Evolutionary conservation across 1,284 basidiomycete genomes (phyloP).

Genomic region (Apiotrichum domesticum): DNA sequence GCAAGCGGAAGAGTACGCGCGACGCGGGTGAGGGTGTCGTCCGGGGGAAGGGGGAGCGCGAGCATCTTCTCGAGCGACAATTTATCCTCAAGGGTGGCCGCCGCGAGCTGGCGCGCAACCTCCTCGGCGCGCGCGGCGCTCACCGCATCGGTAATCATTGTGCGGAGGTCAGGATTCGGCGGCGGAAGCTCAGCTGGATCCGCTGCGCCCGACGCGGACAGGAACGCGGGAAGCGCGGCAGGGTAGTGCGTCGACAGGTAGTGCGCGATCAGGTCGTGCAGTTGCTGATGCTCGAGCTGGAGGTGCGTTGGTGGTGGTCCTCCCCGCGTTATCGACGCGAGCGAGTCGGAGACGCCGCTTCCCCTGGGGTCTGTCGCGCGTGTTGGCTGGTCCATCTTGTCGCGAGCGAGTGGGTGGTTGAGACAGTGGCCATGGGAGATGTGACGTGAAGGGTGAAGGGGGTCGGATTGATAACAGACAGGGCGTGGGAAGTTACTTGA

Average conservation of each 20-base stretch:
- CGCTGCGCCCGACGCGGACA: conserved; percentile 24
- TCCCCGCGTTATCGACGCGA: no score
- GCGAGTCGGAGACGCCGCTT: no score
- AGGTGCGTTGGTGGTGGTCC: no score
- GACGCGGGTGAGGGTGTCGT: conserved; percentile 18
- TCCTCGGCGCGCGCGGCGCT: conserved; percentile 20
- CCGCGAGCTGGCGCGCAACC: conserved; percentile 6
- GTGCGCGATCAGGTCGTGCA: conserved; percentile 36
- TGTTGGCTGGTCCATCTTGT: no score
- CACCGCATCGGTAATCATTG: conserved; percentile 30
- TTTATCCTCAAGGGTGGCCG: conserved; percentile 7
- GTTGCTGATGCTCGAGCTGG: not conserved
- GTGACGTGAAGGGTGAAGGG: no score
- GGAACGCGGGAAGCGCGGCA: conserved; percentile 32
- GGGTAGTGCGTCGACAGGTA: conserved; percentile 40
- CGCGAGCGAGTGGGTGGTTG: no score
- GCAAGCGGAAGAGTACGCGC: conserved; percentile 18
- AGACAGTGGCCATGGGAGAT: no score
- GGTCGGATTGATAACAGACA: no score
- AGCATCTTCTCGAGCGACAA: conserved; percentile 21
- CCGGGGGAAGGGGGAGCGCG: conserved; percentile 13
- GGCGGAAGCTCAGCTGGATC: conserved; percentile 18
- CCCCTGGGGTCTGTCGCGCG: no score
- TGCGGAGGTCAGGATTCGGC: conserved; percentile 35
- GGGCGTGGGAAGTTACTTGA: no score